phyloP scores from a whole-genome alignment of 352 stramenopile genomes.

The Globisporangium middletonii region DNA sequence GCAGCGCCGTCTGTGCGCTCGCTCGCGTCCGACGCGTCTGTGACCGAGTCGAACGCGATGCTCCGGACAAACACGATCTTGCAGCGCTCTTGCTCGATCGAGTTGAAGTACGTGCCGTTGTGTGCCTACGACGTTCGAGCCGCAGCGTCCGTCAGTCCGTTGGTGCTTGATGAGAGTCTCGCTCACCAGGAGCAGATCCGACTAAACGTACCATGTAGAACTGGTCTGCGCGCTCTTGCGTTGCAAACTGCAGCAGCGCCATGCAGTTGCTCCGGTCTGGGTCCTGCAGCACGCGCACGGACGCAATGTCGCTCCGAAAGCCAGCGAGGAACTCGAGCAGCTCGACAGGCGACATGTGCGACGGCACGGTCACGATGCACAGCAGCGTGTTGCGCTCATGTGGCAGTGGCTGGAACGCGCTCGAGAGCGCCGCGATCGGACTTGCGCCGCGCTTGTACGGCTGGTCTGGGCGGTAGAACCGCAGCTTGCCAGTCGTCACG shows the following conservation, averaged over 20 bases:
- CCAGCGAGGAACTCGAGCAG: conserved; percentile 78
- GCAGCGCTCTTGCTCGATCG: conserved; percentile 86
- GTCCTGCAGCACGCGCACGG: conserved; percentile 80
- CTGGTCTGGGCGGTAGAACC: conserved; percentile 74
- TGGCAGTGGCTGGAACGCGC: conserved; percentile 35
- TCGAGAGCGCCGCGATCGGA: conserved; percentile 7
- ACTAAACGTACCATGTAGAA: conserved; percentile 50
- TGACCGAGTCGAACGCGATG: conserved; percentile 77
- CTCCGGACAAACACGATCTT: conserved; percentile 88
- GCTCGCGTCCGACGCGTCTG: conserved; percentile 11
- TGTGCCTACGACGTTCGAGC: conserved; percentile 35
- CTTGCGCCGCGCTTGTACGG: conserved; percentile 24
- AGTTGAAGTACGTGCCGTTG: conserved; percentile 91
- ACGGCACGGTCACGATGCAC: conserved; percentile 77
- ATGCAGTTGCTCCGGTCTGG: conserved; percentile 80
- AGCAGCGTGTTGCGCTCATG: conserved; percentile 70
- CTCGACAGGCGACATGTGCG: conserved; percentile 82
- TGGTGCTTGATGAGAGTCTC: not conserved
- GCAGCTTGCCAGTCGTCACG: conserved; percentile 68
- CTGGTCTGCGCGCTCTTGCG: conserved; percentile 74
- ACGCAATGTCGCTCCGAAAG: conserved; percentile 65
- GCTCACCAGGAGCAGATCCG: not conserved
- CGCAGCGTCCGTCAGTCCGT: too few species aligned
- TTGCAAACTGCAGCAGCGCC: conserved; percentile 77
- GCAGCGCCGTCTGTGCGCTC: not conserved